Conservation (phyloP, 441 rosid genomes). For the Flueggea neowawraea region DNA sequence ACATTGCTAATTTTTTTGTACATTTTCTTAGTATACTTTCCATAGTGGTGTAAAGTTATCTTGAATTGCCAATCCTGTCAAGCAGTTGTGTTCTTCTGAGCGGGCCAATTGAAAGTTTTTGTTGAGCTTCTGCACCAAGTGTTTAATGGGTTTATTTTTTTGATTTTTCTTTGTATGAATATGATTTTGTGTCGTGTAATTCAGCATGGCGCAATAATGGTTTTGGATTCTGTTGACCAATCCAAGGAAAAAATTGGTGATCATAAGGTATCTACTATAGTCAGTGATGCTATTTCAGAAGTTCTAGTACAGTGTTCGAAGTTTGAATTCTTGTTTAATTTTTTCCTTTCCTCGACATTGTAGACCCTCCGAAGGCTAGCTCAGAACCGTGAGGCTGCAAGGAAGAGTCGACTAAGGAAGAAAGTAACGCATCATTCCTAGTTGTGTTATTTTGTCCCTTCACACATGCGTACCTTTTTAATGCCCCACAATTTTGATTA, state of each 20-base stretch:
- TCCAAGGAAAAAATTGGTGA: slow-evolving; percentile 58
- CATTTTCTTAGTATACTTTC: too few species aligned
- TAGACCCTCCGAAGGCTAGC: slow-evolving; percentile 94
- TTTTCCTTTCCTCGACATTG: neutral
- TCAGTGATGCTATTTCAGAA: neutral
- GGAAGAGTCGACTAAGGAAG: slow-evolving; percentile 93
- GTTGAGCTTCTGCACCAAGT: neutral
- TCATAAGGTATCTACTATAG: slow-evolving; percentile 42
- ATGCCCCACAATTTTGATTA: neutral
- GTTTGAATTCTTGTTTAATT: slow-evolving; percentile 5
- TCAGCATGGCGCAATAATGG: slow-evolving; percentile 40
- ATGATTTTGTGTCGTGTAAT: slow-evolving; percentile 33
- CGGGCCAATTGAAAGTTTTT: too few species aligned
- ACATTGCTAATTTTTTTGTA: too few species aligned
- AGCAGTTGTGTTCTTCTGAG: too few species aligned
- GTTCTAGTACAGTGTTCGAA: neutral
- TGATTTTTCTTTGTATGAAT: neutral
- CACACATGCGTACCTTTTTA: neutral
- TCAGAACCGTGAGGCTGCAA: slow-evolving; percentile 98
- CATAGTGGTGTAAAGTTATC: too few species aligned
- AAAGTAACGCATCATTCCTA: slow-evolving; percentile 36
- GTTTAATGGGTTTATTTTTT: neutral
- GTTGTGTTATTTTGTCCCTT: neutral
- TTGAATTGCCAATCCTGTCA: too few species aligned
- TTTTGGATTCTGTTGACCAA: slow-evolving; percentile 58